Evolutionary conservation across 2,329 filamentous ascomycete species (phyloP).

Genomic region (Clonostachys solani): DNA sequence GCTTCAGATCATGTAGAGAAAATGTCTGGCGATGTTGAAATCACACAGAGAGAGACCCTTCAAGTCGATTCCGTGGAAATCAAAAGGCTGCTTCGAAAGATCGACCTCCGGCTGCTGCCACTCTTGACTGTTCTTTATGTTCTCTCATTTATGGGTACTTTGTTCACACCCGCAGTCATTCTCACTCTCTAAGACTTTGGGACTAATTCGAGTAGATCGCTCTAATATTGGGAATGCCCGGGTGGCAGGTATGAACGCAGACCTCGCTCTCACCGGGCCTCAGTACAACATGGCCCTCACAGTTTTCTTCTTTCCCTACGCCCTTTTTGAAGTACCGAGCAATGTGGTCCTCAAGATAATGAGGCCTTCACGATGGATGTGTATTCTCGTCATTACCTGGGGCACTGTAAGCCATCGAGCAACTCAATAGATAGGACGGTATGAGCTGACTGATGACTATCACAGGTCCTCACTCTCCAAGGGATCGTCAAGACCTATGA

Average conservation of each 20-base stretch:
- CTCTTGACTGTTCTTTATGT: slow-evolving; percentile 53
- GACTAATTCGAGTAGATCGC: slow-evolving; percentile 10
- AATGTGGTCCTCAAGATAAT: slow-evolving; percentile 20
- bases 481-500: slow-evolving; percentile 39
- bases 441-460: too few relatives aligned
- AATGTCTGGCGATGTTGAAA: too few relatives aligned
- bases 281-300: slow-evolving; percentile 53
- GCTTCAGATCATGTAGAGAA: too few relatives aligned
- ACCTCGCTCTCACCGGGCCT: slow-evolving; percentile 45
- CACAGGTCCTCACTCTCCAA: background rate
- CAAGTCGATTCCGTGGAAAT: background rate
- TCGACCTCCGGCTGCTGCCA: slow-evolving; percentile 30
- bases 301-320: slow-evolving; percentile 61
- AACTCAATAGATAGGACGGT: too few relatives aligned
- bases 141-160: slow-evolving; percentile 43
- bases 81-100: slow-evolving; percentile 5
- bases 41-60: too few relatives aligned
- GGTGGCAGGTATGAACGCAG: slow-evolving; percentile 34
- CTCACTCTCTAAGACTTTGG: too few relatives aligned
- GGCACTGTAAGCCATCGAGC: background rate
- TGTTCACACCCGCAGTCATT: too few relatives aligned
- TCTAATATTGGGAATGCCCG: slow-evolving; percentile 23
- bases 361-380: slow-evolving; percentile 5
- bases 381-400: slow-evolving; percentile 3
- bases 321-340: slow-evolving; percentile 28